These are phyloP conservation scores for Boechera retrofracta DNA, from an alignment of 345 rosid species.

Conservation along the genomic window DNA sequence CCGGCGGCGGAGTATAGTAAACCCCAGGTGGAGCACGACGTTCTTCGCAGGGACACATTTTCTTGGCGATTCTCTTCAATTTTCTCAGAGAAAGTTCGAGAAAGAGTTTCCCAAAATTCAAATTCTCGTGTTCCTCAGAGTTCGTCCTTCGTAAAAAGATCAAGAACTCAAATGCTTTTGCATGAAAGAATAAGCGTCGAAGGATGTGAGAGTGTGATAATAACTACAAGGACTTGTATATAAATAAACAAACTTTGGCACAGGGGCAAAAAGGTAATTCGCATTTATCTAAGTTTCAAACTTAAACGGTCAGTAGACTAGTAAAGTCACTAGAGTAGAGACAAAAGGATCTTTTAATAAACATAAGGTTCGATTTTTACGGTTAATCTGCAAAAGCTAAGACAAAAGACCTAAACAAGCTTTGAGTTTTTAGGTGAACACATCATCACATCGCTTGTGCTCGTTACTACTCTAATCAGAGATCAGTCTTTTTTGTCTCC, in stretches of 20 bases:
- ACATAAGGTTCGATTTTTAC: not conserved
- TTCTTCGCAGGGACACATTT: constrained; percentile 49
- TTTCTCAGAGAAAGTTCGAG: not conserved
- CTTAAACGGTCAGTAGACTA: too few relatives aligned
- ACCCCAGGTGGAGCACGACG: constrained; percentile 44
- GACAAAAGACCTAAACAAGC: constrained; percentile 23
- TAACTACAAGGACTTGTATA: not conserved
- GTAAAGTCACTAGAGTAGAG: not conserved
- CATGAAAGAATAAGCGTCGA: not conserved
- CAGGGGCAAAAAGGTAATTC: constrained; percentile 17
- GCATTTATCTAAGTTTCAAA: not conserved
- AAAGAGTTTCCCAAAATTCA: not conserved
- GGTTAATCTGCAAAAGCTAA: constrained; percentile 14
- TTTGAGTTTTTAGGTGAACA: constrained; percentile 12
- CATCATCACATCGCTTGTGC: constrained; percentile 8
- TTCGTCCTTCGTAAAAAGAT: constrained; percentile 2
- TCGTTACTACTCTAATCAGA: not conserved
- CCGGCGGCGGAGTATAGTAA: constrained; percentile 67
- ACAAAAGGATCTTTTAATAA: not conserved
- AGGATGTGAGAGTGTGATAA: not conserved
- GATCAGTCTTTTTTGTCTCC: not conserved
- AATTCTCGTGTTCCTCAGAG: constrained; percentile 12
- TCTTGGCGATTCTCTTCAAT: not conserved
- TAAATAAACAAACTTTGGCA: constrained; percentile 2
- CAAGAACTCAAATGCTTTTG: constrained; percentile 13